Evolutionary conservation across 441 rosid genomes (phyloP).

Genomic region (Aquilaria agallochum): DNA sequence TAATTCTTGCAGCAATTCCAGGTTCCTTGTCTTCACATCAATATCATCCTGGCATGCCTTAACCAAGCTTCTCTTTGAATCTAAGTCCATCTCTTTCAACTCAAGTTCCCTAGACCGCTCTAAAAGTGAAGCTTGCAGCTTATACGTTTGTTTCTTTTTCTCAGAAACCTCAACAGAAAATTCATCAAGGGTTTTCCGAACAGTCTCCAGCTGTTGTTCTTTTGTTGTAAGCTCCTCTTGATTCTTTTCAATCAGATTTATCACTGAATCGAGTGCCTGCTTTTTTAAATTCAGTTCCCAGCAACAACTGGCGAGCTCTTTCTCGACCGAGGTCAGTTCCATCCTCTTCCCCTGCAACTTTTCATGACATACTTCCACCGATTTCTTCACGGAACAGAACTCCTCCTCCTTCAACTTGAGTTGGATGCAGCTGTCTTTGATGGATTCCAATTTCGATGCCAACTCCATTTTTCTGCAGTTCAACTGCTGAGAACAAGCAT

Average conservation of each 20-base stretch:
- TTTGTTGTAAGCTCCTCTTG: slow-evolving; percentile 18
- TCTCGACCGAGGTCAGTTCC: slow-evolving; percentile 7
- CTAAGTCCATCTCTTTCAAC: no score
- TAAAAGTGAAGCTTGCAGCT: slow-evolving; percentile 8
- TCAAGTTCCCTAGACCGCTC: slow-evolving; percentile 20
- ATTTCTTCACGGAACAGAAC: slow-evolving; percentile 12
- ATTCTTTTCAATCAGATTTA: slow-evolving; percentile 17
- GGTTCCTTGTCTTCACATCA: no score
- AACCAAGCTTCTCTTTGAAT: no score
- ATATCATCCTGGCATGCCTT: no score
- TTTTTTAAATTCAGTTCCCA: no score
- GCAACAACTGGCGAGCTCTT: no score
- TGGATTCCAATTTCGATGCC: slow-evolving; percentile 4
- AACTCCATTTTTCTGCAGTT: slow-evolving; percentile 12
- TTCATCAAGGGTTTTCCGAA: slow-evolving; percentile 12
- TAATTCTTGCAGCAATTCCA: no score
- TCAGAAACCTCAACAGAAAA: slow-evolving; percentile 8
- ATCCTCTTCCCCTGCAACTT: slow-evolving; percentile 24
- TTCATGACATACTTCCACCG: slow-evolving; percentile 12
- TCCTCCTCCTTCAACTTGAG: slow-evolving; percentile 18
- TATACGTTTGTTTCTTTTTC: slow-evolving; percentile 5
- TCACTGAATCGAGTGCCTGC: slow-evolving; percentile 1
- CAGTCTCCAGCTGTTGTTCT: slow-evolving; percentile 19
- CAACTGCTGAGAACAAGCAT: slow-evolving; percentile 9
- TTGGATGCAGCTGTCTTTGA: slow-evolving; percentile 22